Evolutionary conservation across 164 flowering plant genomes (phyloP).

Genomic region (Umbilicus rupestris): DNA sequence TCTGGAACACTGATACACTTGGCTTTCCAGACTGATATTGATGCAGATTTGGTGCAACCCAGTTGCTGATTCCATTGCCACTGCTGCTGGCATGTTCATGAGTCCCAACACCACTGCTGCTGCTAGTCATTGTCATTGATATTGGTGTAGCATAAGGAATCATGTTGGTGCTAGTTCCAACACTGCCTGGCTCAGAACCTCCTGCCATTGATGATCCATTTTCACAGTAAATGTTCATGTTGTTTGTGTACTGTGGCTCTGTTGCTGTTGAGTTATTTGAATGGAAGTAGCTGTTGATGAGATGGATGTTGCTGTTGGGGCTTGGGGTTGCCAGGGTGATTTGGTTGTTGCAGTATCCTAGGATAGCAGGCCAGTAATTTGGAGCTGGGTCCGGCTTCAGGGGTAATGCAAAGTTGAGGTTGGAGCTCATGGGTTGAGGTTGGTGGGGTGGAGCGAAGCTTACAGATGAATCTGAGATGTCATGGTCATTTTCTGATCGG

Average conservation of each 20-base stretch:
- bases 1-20: constrained; percentile 48
- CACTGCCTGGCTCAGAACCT: constrained; percentile 5
- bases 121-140: constrained; percentile 4
- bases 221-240: constrained; percentile 6
- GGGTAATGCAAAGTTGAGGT: constrained; percentile 2
- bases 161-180: not conserved
- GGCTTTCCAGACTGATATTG: constrained; percentile 35
- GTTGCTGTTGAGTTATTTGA: not conserved
- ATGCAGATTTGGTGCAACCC: constrained; percentile 26
- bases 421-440: not conserved
- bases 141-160: constrained; percentile 15
- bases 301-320: constrained; percentile 1
- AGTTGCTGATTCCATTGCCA: constrained; percentile 25
- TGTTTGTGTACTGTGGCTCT: not conserved
- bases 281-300: constrained; percentile 5
- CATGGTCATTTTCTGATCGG: constrained; percentile 16
- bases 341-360: not conserved
- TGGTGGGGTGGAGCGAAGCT: constrained; percentile 16
- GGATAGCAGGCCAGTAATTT: not conserved
- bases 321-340: constrained; percentile 1
- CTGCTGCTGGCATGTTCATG: constrained; percentile 18
- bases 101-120: not conserved
- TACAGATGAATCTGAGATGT: constrained; percentile 19
- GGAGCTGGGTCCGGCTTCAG: not conserved
- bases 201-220: not conserved